Evolutionary conservation across 2,329 filamentous ascomycete species (phyloP).

Genomic region (Paraphaeosphaeria minitans): DNA sequence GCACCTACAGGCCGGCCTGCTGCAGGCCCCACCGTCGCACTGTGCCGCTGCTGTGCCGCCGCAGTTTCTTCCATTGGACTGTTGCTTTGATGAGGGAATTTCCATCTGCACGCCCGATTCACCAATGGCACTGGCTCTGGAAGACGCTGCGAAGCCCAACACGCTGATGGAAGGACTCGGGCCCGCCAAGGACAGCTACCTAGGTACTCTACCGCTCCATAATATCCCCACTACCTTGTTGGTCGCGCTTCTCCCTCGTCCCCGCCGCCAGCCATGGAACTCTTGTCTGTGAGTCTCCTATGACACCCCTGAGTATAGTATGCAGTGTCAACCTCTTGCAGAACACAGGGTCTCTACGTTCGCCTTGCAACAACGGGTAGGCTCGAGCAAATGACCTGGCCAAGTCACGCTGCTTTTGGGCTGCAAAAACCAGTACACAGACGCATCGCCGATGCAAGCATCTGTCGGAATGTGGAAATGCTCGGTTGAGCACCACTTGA

Average conservation of each 20-base stretch:
- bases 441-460: slow-evolving; percentile 20
- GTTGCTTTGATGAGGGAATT: slow-evolving; percentile 10
- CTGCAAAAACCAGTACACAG: slow-evolving; percentile 7
- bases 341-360: neutral
- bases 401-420: slow-evolving; percentile 4
- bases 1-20: neutral
- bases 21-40: neutral
- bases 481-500: slow-evolving; percentile 19
- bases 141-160: slow-evolving; percentile 1
- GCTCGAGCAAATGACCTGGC: slow-evolving; percentile 12
- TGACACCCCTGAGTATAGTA: neutral
- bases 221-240: slow-evolving; percentile 9
- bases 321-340: neutral
- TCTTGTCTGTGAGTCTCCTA: too few relatives aligned
- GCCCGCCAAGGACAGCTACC: slow-evolving; percentile 13
- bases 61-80: slow-evolving; percentile 14
- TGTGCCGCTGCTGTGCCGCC: slow-evolving; percentile 11
- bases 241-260: neutral
- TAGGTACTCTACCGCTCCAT: slow-evolving; percentile 11
- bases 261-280: neutral
- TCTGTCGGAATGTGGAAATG: slow-evolving; percentile 17
- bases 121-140: slow-evolving; percentile 4
- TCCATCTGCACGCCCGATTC: slow-evolving; percentile 14
- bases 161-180: slow-evolving; percentile 12
- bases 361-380: slow-evolving; percentile 17